A percentile compares a stretch with the other conserved stretches of the same genome.
These are phyloP conservation scores for Calonectria pteridis DNA, from an alignment of 2,329 filamentous ascomycete species.

Conservation along the genomic window DNA sequence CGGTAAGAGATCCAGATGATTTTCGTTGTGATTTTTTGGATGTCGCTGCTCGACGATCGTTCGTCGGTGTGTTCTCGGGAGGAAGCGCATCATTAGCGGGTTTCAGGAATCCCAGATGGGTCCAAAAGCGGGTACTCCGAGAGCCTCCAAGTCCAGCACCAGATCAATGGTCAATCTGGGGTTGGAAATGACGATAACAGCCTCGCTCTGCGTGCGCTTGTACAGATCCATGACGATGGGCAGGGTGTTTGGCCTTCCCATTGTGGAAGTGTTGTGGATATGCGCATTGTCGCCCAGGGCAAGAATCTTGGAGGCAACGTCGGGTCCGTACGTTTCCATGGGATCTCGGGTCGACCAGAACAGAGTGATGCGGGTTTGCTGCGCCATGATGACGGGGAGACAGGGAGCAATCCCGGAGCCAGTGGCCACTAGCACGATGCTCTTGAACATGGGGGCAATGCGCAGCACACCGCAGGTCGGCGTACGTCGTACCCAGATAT, in stretches of 20 bases:
- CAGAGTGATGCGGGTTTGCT: neutral
- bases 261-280: neutral
- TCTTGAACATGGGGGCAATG: slow-evolving; percentile 71
- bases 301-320: neutral
- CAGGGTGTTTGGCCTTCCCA: neutral
- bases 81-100: too few species aligned
- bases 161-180: neutral
- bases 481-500: slow-evolving; percentile 73
- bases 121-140: neutral
- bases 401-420: slow-evolving; percentile 72
- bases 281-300: neutral
- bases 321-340: neutral
- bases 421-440: slow-evolving; percentile 73
- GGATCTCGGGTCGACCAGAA: slow-evolving; percentile 5
- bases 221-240: neutral
- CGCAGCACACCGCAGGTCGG: slow-evolving; percentile 74
- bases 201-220: neutral
- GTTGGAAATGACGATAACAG: neutral
- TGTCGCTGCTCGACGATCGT: too few species aligned
- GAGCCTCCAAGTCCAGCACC: neutral
- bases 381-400: neutral
- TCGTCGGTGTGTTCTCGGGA: neutral
- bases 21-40: neutral
- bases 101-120: neutral
- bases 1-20: neutral